Conservation (phyloP, 148 eudicot species). For the Vaccinium macrocarpon region DNA sequence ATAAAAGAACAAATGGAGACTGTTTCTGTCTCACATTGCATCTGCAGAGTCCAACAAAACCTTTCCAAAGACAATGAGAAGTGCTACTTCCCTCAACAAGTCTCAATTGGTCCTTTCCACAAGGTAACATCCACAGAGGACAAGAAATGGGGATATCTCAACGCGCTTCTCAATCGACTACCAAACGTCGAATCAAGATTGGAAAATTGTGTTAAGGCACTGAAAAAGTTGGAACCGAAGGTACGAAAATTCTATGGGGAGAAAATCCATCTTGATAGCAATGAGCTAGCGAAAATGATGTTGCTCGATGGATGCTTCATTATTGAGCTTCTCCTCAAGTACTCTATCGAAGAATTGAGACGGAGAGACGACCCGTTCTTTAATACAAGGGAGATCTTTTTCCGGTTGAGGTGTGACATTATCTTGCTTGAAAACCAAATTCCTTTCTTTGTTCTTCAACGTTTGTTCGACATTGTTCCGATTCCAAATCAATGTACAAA, state of each 20-base stretch:
- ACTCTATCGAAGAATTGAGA: conserved; percentile 32
- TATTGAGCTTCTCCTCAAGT: conserved; percentile 52
- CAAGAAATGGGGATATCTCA: conserved; percentile 55
- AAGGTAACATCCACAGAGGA: conserved; percentile 32
- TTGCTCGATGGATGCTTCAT: conserved; percentile 56
- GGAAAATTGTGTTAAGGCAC: conserved; percentile 32
- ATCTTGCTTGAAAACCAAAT: conserved; percentile 58
- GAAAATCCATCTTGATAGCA: conserved; percentile 18
- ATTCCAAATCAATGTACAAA: conserved; percentile 27
- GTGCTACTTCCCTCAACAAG: conserved; percentile 33
- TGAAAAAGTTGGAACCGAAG: conserved; percentile 42
- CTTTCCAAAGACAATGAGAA: conserved; percentile 18
- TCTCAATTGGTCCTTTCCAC: conserved; percentile 66
- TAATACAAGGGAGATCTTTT: conserved; percentile 22
- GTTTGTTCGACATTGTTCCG: conserved; percentile 37
- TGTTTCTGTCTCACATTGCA: conserved; percentile 25
- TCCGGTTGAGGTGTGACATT: conserved; percentile 40
- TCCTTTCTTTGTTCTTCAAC: conserved; percentile 47
- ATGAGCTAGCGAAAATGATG: conserved; percentile 45
- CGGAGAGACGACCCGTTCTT: conserved; percentile 52
- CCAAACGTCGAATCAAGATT: conserved; percentile 23
- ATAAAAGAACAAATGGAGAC: conserved; percentile 37
- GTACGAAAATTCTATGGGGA: conserved; percentile 46
- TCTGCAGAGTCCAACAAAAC: conserved; percentile 32
- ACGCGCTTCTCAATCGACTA: conserved; percentile 36